Evolutionary conservation across 371 early-diverging fungal genomes (phyloP).

Genomic region (Mycotypha africana): DNA sequence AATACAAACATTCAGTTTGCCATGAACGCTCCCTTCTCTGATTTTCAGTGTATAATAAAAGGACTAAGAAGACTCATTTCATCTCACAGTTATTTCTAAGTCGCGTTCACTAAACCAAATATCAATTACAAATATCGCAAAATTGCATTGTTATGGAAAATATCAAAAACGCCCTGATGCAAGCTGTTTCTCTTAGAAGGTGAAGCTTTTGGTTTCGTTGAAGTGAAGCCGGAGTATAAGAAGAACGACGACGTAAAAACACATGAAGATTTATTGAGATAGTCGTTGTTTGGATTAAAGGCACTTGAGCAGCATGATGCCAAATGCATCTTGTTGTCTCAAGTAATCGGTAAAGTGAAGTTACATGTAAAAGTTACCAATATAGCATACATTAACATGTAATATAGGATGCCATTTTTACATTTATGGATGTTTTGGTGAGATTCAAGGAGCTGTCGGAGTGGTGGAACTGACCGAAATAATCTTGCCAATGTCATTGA

Average conservation of each 20-base stretch:
- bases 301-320: slow-evolving; percentile 5
- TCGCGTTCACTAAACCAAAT: slow-evolving; percentile 1
- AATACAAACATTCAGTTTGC: no score
- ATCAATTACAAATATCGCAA: no score
- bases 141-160: no score
- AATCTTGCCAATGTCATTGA: slow-evolving; percentile 1
- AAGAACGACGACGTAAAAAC: slow-evolving; percentile 7
- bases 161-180: slow-evolving; percentile 11
- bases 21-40: no score
- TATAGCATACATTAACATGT: slow-evolving; percentile 6
- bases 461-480: slow-evolving; percentile 13
- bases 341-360: slow-evolving; percentile 10
- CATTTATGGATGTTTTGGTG: slow-evolving; percentile 10
- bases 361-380: slow-evolving; percentile 10
- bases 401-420: slow-evolving; percentile 7
- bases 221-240: slow-evolving; percentile 9
- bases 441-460: slow-evolving; percentile 8
- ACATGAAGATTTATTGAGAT: slow-evolving; percentile 9
- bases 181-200: slow-evolving; percentile 8
- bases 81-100: no score
- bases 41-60: no score
- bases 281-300: slow-evolving; percentile 7
- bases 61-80: no score
- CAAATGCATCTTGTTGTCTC: slow-evolving; percentile 10
- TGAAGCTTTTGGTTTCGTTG: slow-evolving; percentile 9